Evolutionary conservation across 495 filamentous ascomycete species (phyloP), one percentile per base, ranked within the genome.

Genomic region (Symbiotaphrina buchneri): DNA sequence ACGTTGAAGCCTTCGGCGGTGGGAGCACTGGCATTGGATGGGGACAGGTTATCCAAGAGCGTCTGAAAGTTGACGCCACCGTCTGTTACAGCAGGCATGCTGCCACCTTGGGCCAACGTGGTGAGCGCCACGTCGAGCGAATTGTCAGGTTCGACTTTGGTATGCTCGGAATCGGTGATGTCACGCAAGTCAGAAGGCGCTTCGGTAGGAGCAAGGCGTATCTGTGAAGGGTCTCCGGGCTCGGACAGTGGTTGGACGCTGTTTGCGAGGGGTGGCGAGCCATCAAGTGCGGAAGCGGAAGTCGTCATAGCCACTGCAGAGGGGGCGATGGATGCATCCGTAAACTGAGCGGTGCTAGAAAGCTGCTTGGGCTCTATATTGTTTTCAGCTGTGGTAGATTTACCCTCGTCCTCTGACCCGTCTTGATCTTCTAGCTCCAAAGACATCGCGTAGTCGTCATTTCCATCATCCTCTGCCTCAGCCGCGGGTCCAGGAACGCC

Each of bases 401-500:
- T 13, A n/a, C 37, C 39, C 35, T 39, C 33, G 22, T 37, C 22
- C 23, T 39, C 39, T 31, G 25, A 10, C 18, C 35, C 41, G 30
- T 37, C 44, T 20, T 59, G 54, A 35, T 52, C 51, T 31, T 58
- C 56, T 53, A 57, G 58, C 28, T 58, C 55, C 51, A 59, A 58
- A 30, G 53, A 54, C 40, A 47, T 51, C 29, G 54, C 52, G 51
- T 61, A 59, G 41, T 61, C 54, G 47, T 54, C 52, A 43, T 46
- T 46, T 39, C 42, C 45, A 31, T 47, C 37, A 18, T 44, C 44
- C 21, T 28, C 34, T 8, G 26, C 28, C 14, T 35, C 27, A 32
- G 27, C 22, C 13, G 7, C 8, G 13, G 13, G 8, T 25, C 19
- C 30, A 11, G 13, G 16, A n/a, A 19, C 15, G 18, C 8, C 30